phyloP scores from a whole-genome alignment of 2,329 filamentous ascomycete genomes.

The Teratosphaeria gauchensis region DNA sequence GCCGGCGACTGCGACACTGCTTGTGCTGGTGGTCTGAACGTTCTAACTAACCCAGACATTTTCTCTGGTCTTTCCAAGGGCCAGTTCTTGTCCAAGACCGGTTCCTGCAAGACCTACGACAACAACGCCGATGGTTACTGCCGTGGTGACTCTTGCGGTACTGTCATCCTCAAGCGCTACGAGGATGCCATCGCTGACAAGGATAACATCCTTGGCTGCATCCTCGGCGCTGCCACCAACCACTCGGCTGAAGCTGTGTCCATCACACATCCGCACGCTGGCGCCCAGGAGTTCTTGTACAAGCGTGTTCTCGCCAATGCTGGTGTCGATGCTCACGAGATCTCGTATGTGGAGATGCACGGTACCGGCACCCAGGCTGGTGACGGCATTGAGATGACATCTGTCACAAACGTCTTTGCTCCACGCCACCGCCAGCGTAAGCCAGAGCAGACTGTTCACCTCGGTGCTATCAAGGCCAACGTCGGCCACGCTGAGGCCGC shows the following conservation, averaged over 20 bases:
- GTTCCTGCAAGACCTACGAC: conserved; percentile 72
- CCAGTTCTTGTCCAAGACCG: conserved; percentile 68
- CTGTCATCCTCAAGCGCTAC: conserved; percentile 67
- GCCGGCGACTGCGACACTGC: conserved; percentile 71
- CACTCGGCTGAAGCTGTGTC: conserved; percentile 73
- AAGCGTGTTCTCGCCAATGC: conserved; percentile 61
- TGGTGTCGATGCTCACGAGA: conserved; percentile 63
- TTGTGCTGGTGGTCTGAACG: conserved; percentile 67
- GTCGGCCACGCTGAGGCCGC: conserved; percentile 47
- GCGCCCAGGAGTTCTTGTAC: conserved; percentile 63
- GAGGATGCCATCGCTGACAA: conserved; percentile 69
- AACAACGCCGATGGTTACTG: conserved; percentile 75
- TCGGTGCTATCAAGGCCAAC: conserved; percentile 48
- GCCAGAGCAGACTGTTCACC: conserved; percentile 40
- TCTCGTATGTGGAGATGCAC: conserved; percentile 83
- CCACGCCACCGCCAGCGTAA: conserved; percentile 41
- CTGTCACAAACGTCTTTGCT: conserved; percentile 57
- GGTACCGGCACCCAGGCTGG: conserved; percentile 81
- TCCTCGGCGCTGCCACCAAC: conserved; percentile 67
- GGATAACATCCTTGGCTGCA: conserved; percentile 62
- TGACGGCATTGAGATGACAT: conserved; percentile 73
- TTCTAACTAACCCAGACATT: conserved; percentile 72
- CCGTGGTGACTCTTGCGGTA: conserved; percentile 65
- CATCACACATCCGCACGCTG: conserved; percentile 74
- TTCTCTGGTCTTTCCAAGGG: conserved; percentile 66